phyloP scores from a whole-genome alignment of 2,329 filamentous ascomycete genomes.

The Colletotrichum limetticola region DNA sequence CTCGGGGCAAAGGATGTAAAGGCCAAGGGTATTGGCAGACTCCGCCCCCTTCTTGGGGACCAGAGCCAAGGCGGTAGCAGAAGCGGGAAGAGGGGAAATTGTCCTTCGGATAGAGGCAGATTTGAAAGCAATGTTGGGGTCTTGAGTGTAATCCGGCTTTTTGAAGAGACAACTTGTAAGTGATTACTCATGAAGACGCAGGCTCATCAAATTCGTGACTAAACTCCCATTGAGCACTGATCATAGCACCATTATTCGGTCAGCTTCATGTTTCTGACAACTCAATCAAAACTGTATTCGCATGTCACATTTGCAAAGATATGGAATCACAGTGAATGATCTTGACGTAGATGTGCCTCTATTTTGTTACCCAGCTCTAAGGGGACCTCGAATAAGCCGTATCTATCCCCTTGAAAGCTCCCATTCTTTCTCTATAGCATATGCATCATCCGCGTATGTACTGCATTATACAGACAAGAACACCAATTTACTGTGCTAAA shows the following conservation, averaged over 20 bases:
- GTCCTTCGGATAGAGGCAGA: too few relatives aligned
- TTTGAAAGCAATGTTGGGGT: too few relatives aligned
- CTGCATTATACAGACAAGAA: not conserved
- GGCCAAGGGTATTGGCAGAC: conserved; percentile 4
- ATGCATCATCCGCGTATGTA: not conserved
- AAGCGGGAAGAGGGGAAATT: not conserved
- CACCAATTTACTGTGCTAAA: not conserved
- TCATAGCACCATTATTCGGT: not conserved
- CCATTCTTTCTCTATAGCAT: not conserved
- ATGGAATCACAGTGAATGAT: too few relatives aligned
- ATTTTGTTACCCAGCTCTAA: not conserved
- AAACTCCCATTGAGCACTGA: too few relatives aligned
- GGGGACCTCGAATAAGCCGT: not conserved
- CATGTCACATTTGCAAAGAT: too few relatives aligned
- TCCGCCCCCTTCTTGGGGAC: not conserved
- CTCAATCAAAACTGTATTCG: not conserved
- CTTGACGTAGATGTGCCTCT: not conserved
- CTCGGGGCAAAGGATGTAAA: conserved; percentile 14
- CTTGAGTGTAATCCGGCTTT: too few relatives aligned
- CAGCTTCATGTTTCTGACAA: not conserved
- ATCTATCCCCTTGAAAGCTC: not conserved
- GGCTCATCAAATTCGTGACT: too few relatives aligned
- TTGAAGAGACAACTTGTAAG: too few relatives aligned
- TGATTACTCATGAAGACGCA: too few relatives aligned
- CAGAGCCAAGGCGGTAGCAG: not conserved